Evolutionary conservation across 2,329 filamentous ascomycete species (phyloP).

Genomic region (Stagonosporopsis vannaccii): DNA sequence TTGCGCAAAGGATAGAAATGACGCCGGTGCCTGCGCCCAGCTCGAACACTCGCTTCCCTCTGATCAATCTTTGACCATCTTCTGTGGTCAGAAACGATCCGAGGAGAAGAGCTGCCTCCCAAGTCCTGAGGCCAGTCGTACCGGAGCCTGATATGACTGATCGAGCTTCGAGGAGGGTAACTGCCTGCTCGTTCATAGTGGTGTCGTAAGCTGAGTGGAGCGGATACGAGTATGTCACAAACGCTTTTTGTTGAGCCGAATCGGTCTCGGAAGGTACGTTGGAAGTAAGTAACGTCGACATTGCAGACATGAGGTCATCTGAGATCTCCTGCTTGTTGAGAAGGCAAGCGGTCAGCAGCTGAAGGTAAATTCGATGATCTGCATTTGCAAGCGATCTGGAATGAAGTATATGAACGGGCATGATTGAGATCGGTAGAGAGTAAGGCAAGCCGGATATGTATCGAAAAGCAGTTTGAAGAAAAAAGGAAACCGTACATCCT

Average conservation of each 20-base stretch:
- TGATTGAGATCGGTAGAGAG: neutral
- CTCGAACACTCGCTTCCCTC: constrained; percentile 69
- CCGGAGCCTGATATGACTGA: constrained; percentile 73
- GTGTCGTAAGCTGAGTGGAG: constrained; percentile 25
- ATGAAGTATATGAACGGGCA: constrained; percentile 1
- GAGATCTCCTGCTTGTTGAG: constrained; percentile 73
- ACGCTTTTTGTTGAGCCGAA: constrained; percentile 74
- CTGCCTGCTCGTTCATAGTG: constrained; percentile 40
- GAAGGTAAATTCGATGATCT: constrained; percentile 8
- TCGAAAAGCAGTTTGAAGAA: constrained; percentile 20
- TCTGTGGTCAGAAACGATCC: constrained; percentile 68
- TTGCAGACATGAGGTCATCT: constrained; percentile 75
- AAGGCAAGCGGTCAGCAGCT: constrained; percentile 33
- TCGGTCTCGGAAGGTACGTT: constrained; percentile 69
- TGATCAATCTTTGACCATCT: constrained; percentile 56
- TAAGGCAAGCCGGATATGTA: neutral
- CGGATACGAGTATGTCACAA: constrained; percentile 72
- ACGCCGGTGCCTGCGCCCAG: constrained; percentile 80
- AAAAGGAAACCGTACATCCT: constrained; percentile 73
- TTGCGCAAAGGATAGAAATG: constrained; percentile 76
- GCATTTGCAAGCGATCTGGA: neutral
- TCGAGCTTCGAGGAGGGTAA: constrained; percentile 74
- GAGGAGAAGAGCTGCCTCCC: constrained; percentile 80
- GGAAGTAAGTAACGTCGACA: constrained; percentile 70
- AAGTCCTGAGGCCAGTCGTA: constrained; percentile 79